These are phyloP conservation scores for Stemphylium vesicarium DNA, from an alignment of 2,329 filamentous ascomycete genomes.

Conservation along the genomic window DNA sequence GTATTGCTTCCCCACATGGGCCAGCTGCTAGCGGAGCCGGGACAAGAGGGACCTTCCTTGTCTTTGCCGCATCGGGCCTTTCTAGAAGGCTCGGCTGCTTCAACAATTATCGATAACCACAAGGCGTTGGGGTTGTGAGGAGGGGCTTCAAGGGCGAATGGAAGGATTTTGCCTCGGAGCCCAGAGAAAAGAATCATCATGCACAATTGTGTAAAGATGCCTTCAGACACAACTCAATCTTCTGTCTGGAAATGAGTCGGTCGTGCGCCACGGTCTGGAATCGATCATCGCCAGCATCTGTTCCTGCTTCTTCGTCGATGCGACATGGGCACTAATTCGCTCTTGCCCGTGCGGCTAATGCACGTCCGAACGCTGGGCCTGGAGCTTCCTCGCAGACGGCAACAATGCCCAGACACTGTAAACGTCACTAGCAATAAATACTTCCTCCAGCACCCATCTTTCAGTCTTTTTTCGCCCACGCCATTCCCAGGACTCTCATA, in stretches of 20 bases:
- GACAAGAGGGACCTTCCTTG: conserved; percentile 6
- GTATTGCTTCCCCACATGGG: conserved; percentile 27
- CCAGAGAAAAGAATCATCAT: background rate
- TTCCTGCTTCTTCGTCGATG: conserved; percentile 12
- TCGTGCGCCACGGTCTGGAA: background rate
- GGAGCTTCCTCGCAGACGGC: conserved; percentile 1
- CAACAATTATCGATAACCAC: background rate
- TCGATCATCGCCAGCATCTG: conserved; percentile 9
- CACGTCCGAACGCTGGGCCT: conserved; percentile 19
- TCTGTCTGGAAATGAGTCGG: background rate
- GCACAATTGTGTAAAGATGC: too few species aligned
- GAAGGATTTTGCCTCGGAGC: too few species aligned
- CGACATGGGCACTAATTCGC: conserved; percentile 20
- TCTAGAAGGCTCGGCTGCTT: conserved; percentile 14
- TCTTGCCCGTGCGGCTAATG: conserved; percentile 23
- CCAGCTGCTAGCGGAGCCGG: conserved; percentile 20
- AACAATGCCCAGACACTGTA: conserved; percentile 7
- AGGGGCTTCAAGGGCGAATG: too few species aligned
- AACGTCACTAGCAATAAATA: conserved; percentile 30
- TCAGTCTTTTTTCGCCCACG: conserved; percentile 2
- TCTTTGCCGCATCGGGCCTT: conserved; percentile 10
- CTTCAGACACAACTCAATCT: too few species aligned
- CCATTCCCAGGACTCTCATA: conserved; percentile 1
- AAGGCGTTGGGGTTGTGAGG: background rate
- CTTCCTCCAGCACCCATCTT: conserved; percentile 13